Evolutionary conservation across 768 basidiomycete genomes (phyloP).

Genomic region (Trametes cinnabarina): DNA sequence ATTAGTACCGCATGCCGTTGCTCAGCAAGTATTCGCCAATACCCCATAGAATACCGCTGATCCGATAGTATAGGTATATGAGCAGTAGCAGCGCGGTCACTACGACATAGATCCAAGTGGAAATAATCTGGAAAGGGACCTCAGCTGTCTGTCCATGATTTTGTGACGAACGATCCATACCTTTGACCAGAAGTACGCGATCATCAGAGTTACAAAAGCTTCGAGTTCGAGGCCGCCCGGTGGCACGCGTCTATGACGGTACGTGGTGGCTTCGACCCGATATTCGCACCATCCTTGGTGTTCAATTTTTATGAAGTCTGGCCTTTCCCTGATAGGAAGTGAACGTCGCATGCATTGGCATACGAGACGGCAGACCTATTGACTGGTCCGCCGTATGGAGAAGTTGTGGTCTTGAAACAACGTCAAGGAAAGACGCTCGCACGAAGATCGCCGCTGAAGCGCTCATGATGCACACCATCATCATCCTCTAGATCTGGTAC

Average conservation of each 20-base stretch:
- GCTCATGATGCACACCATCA: too few species aligned
- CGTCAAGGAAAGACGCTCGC: too few species aligned
- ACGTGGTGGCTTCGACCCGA: conserved; percentile 47
- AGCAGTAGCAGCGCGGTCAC: conserved; percentile 19
- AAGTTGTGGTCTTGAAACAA: too few species aligned
- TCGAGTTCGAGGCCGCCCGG: neutral
- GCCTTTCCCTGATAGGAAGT: conserved; percentile 41
- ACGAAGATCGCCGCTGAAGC: too few species aligned
- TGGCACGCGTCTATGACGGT: neutral
- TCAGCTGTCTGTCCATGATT: neutral
- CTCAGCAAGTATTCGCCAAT: neutral
- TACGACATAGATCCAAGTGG: neutral
- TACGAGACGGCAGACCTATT: neutral
- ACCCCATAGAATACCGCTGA: conserved; percentile 51
- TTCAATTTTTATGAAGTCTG: conserved; percentile 51
- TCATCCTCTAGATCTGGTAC: too few species aligned
- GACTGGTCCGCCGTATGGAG: neutral
- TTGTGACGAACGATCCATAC: neutral
- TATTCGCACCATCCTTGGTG: conserved; percentile 56
- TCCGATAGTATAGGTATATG: conserved; percentile 35
- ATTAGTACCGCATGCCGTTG: too few species aligned
- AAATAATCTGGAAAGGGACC: neutral
- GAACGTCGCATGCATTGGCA: conserved; percentile 34
- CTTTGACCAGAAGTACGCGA: neutral
- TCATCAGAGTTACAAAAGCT: neutral